Conservation (phyloP, 176 grass and related monocot genomes). For the Echinochloa phyllopogon region DNA sequence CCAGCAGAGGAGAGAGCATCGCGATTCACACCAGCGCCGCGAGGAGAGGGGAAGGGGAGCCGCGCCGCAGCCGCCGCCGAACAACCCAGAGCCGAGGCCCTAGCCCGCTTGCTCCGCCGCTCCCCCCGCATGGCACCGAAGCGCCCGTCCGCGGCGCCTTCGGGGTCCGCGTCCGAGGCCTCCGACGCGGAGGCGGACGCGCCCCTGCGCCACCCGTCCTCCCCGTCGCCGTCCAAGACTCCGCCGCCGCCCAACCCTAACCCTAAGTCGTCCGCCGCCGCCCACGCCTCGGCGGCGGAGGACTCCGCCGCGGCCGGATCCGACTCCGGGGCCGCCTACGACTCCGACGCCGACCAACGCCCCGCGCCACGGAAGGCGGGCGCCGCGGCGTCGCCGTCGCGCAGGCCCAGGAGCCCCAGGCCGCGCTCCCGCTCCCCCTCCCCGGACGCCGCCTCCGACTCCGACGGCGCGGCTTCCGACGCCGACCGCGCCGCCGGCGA, state of each 20-base stretch:
- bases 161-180: conserved; percentile 42
- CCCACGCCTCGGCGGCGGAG: conserved; percentile 1
- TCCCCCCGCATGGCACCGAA: conserved; percentile 58
- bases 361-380: background rate
- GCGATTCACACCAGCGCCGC: conserved; percentile 26
- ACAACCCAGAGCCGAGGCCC: background rate
- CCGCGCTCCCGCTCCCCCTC: conserved; percentile 35
- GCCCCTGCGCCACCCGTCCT: conserved; percentile 11
- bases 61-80: background rate
- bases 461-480: conserved; percentile 35
- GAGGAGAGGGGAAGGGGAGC: background rate
- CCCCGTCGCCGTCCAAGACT: conserved; percentile 51
- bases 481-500: conserved; percentile 33
- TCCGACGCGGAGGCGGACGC: conserved; percentile 50
- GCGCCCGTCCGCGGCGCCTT: conserved; percentile 44
- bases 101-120: background rate
- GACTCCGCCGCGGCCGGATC: conserved; percentile 45
- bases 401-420: conserved; percentile 24
- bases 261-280: conserved; percentile 35
- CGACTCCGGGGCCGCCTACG: conserved; percentile 50
- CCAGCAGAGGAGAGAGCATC: conserved; percentile 22
- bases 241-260: conserved; percentile 48
- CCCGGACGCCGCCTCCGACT: conserved; percentile 41
- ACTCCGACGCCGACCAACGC: conserved; percentile 45
- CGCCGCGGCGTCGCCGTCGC: conserved; percentile 17